A percentile compares a stretch with the other conserved stretches of the same genome.
These are phyloP conservation scores for Canna indica DNA, from an alignment of 176 grass and related monocot genomes.

Conservation along the genomic window DNA sequence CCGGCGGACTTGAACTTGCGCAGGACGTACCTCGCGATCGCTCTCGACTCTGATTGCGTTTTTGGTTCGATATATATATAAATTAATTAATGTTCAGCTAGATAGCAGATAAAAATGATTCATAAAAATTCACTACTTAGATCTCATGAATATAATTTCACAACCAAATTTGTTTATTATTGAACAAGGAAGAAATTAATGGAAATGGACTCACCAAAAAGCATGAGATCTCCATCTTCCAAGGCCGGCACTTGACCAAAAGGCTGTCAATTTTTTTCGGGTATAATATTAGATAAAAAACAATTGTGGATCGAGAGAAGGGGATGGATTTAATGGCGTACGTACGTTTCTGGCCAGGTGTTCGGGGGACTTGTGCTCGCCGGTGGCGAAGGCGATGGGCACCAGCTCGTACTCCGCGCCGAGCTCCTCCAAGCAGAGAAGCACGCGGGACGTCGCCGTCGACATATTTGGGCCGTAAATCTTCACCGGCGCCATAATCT, in stretches of 20 bases:
- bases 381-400: neutral
- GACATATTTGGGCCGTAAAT: neutral
- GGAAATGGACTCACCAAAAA: conserved; percentile 30
- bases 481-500: neutral
- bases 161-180: too few species aligned
- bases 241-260: conserved; percentile 61
- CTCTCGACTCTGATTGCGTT: conserved; percentile 38
- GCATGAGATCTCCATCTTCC: conserved; percentile 47
- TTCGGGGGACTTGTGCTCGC: conserved; percentile 18
- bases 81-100: too few species aligned
- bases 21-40: conserved; percentile 42
- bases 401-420: conserved; percentile 1
- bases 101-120: too few species aligned
- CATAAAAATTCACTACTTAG: too few species aligned
- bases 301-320: neutral
- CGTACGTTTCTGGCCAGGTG: neutral
- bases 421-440: conserved; percentile 1
- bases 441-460: neutral
- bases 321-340: neutral
- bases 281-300: neutral
- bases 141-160: too few species aligned
- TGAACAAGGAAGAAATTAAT: too few species aligned
- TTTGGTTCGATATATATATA: too few species aligned
- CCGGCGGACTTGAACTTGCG: conserved; percentile 41
- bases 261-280: conserved; percentile 41